Base-by-base conservation (phyloP, 2,329 filamentous ascomycete genomes). In the Neoarthrinium moseri region DNA sequence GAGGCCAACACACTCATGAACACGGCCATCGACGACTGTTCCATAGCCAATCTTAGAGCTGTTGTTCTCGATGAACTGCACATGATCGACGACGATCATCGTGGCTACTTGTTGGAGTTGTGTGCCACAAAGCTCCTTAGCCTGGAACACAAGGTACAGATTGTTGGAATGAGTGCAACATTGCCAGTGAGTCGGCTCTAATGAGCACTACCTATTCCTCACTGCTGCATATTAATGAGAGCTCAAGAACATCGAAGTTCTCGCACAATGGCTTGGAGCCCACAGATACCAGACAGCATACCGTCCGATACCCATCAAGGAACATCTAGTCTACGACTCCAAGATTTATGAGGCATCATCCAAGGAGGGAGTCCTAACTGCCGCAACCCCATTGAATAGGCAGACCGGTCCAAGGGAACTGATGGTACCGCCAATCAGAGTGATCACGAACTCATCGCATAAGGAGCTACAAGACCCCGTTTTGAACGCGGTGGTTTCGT, bases 131-230 rank as follows among this genome's bases (percentile, higher is more conserved):
- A 91, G 58, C 59, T 91, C 23, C 67, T 89, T n/a, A 78, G 82
- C 46, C 65, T 91, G 18, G 83, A 80, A 21, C 80, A 87, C 47
- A 67, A 74, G 20, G 73, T 88, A 15, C 87, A 91, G 58, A 82
- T 91, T 17, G 70, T 90, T 47, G 87, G 85, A 53, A 91, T 91
- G 87, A 91, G 87, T 56, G 87, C 87, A 4, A 91, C 87, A 1
- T 70, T 91, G 37, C 83, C 84, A 45, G 85, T 87, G 67, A 56
- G 76, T 65, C 4, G 17, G 27, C 18, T 30, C 6, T 37, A 11
- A 17, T n/a, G 21, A 43, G 17, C n/a, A 23, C 18, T 8, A 20
- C 12, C 24, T 13, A 11, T 11, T 29, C 37, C 5, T 11, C 5
- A 23, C 6, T n/a, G n/a, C n/a, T n/a, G n/a, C 8, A n/a, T 7